Conservation (phyloP, 2,329 filamentous ascomycete species). For the Diaporthe ilicicola region DNA sequence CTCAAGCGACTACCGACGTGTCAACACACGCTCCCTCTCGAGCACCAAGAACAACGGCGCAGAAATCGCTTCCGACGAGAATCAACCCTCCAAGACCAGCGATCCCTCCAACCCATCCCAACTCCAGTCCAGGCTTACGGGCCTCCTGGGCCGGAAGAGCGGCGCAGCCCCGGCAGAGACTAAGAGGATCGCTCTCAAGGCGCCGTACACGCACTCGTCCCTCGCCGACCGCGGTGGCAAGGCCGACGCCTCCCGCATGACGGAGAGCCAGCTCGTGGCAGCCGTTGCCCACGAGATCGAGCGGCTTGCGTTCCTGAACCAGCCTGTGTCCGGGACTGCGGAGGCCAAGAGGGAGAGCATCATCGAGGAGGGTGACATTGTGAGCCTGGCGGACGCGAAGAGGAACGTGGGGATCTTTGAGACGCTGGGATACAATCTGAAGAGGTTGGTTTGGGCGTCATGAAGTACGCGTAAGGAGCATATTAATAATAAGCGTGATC, state of each 20-base stretch:
- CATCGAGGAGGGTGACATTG: constrained; percentile 73
- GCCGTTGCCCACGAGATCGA: constrained; percentile 81
- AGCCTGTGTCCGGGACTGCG: constrained; percentile 48
- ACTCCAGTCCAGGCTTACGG: constrained; percentile 47
- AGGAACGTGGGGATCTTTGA: constrained; percentile 87
- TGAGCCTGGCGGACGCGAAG: constrained; percentile 85
- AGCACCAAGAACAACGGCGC: constrained; percentile 48
- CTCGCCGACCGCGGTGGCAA: constrained; percentile 59
- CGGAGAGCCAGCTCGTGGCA: constrained; percentile 64
- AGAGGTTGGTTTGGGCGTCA: constrained; percentile 88
- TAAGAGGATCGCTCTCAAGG: constrained; percentile 63
- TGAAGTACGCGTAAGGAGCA: background rate
- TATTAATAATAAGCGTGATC: background rate
- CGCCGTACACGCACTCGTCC: constrained; percentile 62
- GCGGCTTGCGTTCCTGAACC: constrained; percentile 64
- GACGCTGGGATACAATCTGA: constrained; percentile 86
- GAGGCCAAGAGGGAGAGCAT: constrained; percentile 55
- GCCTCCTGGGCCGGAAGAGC: constrained; percentile 49
- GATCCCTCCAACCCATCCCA: constrained; percentile 21
- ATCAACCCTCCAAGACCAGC: background rate
- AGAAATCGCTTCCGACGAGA: constrained; percentile 31
- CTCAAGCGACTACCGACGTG: constrained; percentile 75
- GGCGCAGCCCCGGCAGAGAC: constrained; percentile 44
- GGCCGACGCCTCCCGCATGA: constrained; percentile 50
- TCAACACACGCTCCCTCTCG: constrained; percentile 86